phyloP scores from a whole-genome alignment of 495 filamentous ascomycete genomes.

The Tetracladium marchalianum region DNA sequence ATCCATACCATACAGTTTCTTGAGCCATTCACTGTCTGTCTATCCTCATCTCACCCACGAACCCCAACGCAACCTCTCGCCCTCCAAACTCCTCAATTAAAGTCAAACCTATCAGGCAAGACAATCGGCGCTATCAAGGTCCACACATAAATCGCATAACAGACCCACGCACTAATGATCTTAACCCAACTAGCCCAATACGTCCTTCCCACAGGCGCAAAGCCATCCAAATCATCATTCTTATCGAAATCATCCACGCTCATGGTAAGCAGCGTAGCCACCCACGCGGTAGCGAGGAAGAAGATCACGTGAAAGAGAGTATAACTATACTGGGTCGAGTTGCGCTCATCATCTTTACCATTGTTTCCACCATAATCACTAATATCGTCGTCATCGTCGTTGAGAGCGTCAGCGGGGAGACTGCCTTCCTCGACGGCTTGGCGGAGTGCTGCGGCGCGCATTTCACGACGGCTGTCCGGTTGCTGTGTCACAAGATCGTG shows the following conservation, averaged over 20 bases:
- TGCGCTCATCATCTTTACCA: constrained; percentile 75
- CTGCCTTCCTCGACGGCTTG: constrained; percentile 85
- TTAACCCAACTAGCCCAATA: constrained; percentile 99
- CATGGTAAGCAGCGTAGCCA: constrained; percentile 84
- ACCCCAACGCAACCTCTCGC: background rate
- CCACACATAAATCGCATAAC: constrained; percentile 91
- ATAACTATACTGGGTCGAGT: constrained; percentile 91
- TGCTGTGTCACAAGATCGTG: constrained; percentile 89
- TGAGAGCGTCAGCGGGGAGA: constrained; percentile 80
- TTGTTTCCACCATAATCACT: constrained; percentile 42
- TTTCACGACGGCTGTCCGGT: constrained; percentile 69
- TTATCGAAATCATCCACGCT: constrained; percentile 53
- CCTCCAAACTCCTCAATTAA: constrained; percentile 3
- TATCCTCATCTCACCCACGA: background rate
- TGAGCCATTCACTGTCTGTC: no score
- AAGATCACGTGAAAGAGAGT: constrained; percentile 96
- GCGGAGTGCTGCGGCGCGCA: constrained; percentile 85
- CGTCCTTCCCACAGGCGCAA: constrained; percentile 84
- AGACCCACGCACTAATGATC: constrained; percentile 96
- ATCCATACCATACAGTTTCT: constrained; percentile 1
- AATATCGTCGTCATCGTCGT: constrained; percentile 67
- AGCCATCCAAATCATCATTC: constrained; percentile 51
- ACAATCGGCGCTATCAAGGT: constrained; percentile 79
- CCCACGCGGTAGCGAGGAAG: constrained; percentile 91
- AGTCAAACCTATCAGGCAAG: constrained; percentile 53